Evolutionary conservation across 495 filamentous ascomycete genomes (phyloP), one percentile per base, ranked within the genome.

Genomic region (Aspergillus nanangensis): DNA sequence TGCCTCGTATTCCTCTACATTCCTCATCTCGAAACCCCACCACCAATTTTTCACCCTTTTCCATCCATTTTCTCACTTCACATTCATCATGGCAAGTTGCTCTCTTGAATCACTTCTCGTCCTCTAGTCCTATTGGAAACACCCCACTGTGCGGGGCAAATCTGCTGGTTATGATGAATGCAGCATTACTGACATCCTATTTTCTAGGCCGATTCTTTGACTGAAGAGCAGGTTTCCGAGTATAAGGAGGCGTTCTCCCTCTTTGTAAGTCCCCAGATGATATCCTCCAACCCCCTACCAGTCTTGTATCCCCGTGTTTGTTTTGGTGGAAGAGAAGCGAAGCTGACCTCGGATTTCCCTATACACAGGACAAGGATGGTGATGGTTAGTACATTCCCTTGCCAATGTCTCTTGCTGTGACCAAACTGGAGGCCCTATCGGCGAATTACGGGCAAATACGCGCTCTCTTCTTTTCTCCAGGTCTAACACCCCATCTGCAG

Each of bases 171-270:
- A 49, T 52, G 44, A 40, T 47, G 51, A 25, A n/a, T n/a, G 55
- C 48, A 41, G 47, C 36, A 48, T 35, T 50, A 44, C 55, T 60
- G 55, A 55, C 56, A 53, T 52, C 46, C 44, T 46, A 51, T 41
- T 38, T 8, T 47, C 58, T 62, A 93, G 88, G 88, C 88, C 66
- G 88, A 94, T 66, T 86, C 88, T 64, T 82, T 98, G 54, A 96
- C 93, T 58, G 93, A 97, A 78, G 93, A 98, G 73, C 93, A 98
- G 80, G 92, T 98, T 59, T 96, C 92, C 66, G 93, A 98, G 77
- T 98, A 97, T 75, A 98, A 97, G 85, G 94, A 98, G 77, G 93
- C 93, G 37, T 98, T 98, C 78, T 98, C 93, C 67, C 86, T 98
- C 29, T 98, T 98, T 71, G 93, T 98, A 80, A 87, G 93, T 90